Percentiles rank a stretch among this genome's conserved stretches.
These are phyloP conservation scores for Plasmodium gonderi DNA, from an alignment of 169 alveolate species.

Conservation along the genomic window DNA sequence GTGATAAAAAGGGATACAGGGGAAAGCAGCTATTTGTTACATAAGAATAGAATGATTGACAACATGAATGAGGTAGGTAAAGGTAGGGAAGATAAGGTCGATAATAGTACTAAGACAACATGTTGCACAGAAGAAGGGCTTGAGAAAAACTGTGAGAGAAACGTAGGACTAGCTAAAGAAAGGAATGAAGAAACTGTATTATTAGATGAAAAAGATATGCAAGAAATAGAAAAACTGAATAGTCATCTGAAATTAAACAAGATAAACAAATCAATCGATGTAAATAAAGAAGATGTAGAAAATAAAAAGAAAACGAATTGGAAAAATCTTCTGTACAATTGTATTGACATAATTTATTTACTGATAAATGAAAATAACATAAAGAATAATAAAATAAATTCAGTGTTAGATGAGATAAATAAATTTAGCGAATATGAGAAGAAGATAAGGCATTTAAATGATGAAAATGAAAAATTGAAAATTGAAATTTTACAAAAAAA, in stretches of 20 bases:
- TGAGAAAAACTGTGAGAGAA: neutral
- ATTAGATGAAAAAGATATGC: conserved; percentile 31
- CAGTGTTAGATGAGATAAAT: conserved; percentile 40
- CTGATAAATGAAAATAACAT: conserved; percentile 48
- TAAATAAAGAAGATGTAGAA: conserved; percentile 13
- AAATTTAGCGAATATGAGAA: conserved; percentile 63
- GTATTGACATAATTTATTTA: conserved; percentile 36
- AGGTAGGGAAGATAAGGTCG: neutral
- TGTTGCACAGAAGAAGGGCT: neutral
- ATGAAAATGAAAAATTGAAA: conserved; percentile 63
- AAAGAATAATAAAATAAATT: conserved; percentile 55
- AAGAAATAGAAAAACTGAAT: conserved; percentile 44
- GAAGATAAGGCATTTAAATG: conserved; percentile 28
- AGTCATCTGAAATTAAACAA: conserved; percentile 22
- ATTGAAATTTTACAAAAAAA: conserved; percentile 24
- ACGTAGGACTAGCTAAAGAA: neutral
- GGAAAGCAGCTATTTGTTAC: neutral
- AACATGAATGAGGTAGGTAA: neutral
- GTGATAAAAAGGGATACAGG: neutral
- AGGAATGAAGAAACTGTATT: neutral
- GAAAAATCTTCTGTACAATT: conserved; percentile 34
- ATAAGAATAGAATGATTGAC: neutral
- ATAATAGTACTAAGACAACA: neutral
- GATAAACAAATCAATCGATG: conserved; percentile 1
- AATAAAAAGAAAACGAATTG: conserved; percentile 6